Evolutionary conservation across 371 early-diverging fungal species (phyloP), one percentile per base, ranked within the genome.

Genomic region (Vairimorpha ceranae): DNA sequence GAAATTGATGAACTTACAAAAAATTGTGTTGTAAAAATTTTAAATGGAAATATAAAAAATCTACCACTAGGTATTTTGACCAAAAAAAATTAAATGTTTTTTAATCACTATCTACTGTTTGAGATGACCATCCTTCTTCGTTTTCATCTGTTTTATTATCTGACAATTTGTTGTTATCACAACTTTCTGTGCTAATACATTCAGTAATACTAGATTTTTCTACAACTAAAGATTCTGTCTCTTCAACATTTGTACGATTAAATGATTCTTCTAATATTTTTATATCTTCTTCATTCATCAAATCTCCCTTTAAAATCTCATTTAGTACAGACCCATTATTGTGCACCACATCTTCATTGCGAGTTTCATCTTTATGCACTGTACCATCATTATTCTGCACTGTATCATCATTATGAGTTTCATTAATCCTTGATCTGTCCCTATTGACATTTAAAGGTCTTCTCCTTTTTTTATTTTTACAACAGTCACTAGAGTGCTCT

Each of bases 11-110:
- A 87, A 7, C 83, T 4, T 48, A 48, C 48, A 21, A 48, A 87
- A 72, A 90, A 90, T 68, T 91, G 89, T 72, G 87, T 91, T 77
- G 89, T 93, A 54, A 86, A 88, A 76, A 79, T 88, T 33, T n/a
- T 33, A 0, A 51, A 72, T 41, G 79, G 76, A 14, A 32, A 23
- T 23, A 52, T 74, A 17, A 69, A 68, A 21, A 43, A 72, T 38
- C 54, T 79, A 23, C 41, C 45, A 12, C 2, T 79, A 14, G 38
- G 61, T 21, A 23, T 46, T 0, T 3, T 79, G 6, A 36, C 75
- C 6, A 79, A 23, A 23, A 33, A 35, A 21, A 35, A 3, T 32
- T 4, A 10, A 35, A 59, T 12, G 3, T 7, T 38, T 38, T 38
- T 38, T 8, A 56, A 36, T 36, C 6, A n/a, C 48, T 48, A 4